phyloP scores from a whole-genome alignment of 306 rosid genomes.

The Cicer judaicum region DNA sequence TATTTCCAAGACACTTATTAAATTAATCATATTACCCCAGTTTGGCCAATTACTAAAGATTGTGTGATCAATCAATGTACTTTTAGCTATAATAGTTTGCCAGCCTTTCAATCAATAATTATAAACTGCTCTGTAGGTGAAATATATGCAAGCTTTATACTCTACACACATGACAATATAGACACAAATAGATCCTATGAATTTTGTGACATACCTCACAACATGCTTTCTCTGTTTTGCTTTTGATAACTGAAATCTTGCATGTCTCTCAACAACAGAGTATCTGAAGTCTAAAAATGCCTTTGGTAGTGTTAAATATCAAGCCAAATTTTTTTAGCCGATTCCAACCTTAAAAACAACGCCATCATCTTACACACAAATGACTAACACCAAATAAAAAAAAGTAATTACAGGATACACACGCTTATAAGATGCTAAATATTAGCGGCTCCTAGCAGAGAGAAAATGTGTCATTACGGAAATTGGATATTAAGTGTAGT shows the following conservation, averaged over 20 bases:
- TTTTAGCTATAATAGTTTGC: not conserved
- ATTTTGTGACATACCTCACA: constrained; percentile 67
- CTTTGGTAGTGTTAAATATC: constrained; percentile 50
- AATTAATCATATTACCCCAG: not conserved
- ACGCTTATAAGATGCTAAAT: not conserved
- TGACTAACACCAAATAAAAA: constrained; percentile 6
- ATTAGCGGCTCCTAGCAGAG: not conserved
- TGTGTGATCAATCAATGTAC: not conserved
- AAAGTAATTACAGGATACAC: constrained; percentile 19
- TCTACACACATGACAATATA: not conserved
- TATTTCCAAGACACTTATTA: not conserved
- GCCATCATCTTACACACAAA: not conserved
- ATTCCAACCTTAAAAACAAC: constrained; percentile 8
- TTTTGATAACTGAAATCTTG: constrained; percentile 80
- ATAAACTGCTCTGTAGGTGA: not conserved
- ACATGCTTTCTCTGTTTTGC: constrained; percentile 87
- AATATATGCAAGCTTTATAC: not conserved
- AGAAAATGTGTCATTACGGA: not conserved
- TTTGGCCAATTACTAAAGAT: not conserved
- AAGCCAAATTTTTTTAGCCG: not conserved
- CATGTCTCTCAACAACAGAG: constrained; percentile 88
- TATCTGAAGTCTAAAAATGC: constrained; percentile 93
- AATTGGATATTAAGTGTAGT: not conserved
- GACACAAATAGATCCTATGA: constrained; percentile 14
- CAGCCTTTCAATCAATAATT: constrained; percentile 5